A percentile compares a stretch with the other conserved stretches of the same genome.
Evolutionary conservation across 495 filamentous ascomycete species (phyloP).

Genomic region (Bacidia rubella): DNA sequence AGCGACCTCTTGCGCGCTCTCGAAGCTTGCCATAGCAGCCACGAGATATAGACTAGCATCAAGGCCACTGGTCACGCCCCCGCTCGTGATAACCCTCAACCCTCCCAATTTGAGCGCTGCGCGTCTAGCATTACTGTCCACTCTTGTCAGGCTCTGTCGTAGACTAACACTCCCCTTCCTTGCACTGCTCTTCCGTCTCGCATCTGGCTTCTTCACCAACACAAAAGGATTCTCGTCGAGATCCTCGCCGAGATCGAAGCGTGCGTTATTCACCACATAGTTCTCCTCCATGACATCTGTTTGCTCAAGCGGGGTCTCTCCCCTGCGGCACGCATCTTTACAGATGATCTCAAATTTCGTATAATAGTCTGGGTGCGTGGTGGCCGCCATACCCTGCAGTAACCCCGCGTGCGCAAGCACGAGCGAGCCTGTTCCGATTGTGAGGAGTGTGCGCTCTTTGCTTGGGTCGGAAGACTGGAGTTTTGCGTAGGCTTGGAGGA

Average conservation of each 20-base stretch:
- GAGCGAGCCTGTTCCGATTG: slow-evolving; percentile 62
- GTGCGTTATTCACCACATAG: slow-evolving; percentile 69
- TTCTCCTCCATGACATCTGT: slow-evolving; percentile 65
- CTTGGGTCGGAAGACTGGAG: slow-evolving; percentile 52
- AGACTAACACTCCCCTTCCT: slow-evolving; percentile 63
- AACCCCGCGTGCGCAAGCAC: slow-evolving; percentile 60
- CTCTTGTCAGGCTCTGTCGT: slow-evolving; percentile 45
- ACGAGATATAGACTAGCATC: slow-evolving; percentile 72
- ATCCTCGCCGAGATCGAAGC: slow-evolving; percentile 60
- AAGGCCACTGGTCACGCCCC: slow-evolving; percentile 61
- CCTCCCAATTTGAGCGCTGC: slow-evolving; percentile 53
- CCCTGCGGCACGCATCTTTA: slow-evolving; percentile 43
- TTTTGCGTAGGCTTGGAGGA: slow-evolving; percentile 54
- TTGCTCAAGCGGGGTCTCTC: slow-evolving; percentile 31
- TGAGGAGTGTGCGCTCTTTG: slow-evolving; percentile 59
- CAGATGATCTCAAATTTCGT: slow-evolving; percentile 55
- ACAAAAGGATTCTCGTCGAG: slow-evolving; percentile 63
- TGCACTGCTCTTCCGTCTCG: slow-evolving; percentile 44
- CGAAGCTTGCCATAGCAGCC: slow-evolving; percentile 53
- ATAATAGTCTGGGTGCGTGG: slow-evolving; percentile 50
- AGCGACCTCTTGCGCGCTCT: slow-evolving; percentile 54
- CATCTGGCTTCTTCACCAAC: slow-evolving; percentile 48
- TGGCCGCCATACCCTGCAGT: slow-evolving; percentile 57
- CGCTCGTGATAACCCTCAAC: slow-evolving; percentile 61
- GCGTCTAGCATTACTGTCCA: slow-evolving; percentile 54